Evolutionary conservation across 2,329 filamentous ascomycete genomes (phyloP).

Genomic region (Botryotinia narcissicola): DNA sequence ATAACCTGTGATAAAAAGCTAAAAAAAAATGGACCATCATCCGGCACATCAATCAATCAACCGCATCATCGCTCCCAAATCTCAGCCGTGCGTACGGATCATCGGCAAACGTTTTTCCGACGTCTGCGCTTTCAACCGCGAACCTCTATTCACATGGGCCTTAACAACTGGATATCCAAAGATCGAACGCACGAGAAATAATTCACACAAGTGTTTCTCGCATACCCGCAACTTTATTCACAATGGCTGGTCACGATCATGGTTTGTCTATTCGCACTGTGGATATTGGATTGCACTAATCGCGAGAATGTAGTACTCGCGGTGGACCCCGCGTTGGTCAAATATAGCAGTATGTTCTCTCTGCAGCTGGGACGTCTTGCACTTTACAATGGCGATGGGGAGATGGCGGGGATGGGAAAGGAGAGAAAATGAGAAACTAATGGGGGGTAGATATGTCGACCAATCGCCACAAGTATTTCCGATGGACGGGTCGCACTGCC

Average conservation of each 20-base stretch:
- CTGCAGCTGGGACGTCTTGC: neutral
- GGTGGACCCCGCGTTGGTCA: constrained; percentile 50
- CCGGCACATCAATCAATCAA: neutral
- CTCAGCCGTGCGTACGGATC: constrained; percentile 5
- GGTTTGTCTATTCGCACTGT: constrained; percentile 37
- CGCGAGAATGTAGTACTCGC: constrained; percentile 33
- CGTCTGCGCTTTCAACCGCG: constrained; percentile 5
- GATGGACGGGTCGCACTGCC: constrained; percentile 84
- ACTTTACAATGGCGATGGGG: neutral
- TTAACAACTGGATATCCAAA: neutral
- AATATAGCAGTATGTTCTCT: constrained; percentile 50
- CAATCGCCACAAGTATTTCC: constrained; percentile 91
- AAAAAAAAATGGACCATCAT: neutral
- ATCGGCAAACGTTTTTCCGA: constrained; percentile 9
- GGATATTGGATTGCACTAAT: constrained; percentile 7
- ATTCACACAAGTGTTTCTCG: constrained; percentile 14
- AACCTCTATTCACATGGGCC: constrained; percentile 21
- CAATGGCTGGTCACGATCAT: constrained; percentile 51
- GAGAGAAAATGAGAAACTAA: neutral
- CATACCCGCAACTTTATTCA: constrained; percentile 29
- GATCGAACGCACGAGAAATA: neutral
- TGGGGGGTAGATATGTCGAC: constrained; percentile 61
- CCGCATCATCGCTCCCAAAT: neutral
- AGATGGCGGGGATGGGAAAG: neutral
- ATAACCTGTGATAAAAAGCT: neutral